Evolutionary conservation across 139 green algal species (phyloP), one percentile per base, ranked within the genome.

Genomic region (Chlamydomonas incerta): DNA sequence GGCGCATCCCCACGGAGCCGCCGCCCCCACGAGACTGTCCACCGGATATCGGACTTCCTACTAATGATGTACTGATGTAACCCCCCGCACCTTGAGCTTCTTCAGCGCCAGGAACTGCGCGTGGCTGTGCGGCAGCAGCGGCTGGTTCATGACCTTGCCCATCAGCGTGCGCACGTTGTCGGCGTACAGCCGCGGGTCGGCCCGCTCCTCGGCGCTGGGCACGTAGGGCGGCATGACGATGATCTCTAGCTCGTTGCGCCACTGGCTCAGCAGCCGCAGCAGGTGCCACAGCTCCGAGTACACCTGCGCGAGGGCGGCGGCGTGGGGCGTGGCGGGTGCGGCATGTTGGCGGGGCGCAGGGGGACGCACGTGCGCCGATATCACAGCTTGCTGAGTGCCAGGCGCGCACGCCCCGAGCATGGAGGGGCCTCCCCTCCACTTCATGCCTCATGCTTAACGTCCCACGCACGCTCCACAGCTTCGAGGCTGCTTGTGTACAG

Each of bases 231-330:
- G 80, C 50, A 85, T 34, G 33, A 85, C 58, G 9, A 21, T 70
- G 33, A 85, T 69, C 34, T 85, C 80, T n/a, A 85, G 67, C 41
- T 70, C 67, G 47, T 85, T 85, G 63, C 66, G 47, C 47, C 50
- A 77, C 50, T 85, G 80, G 80, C 66, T 47, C 80, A 85, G 34
- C 23, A 85, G 50, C 15, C 80, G 80, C 33, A 85, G 3, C 9
- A 85, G 50, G 67, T 85, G 80, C 80, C 80, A 85, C 4, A n/a
- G 24, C 67, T 77, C 80, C 24, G 77, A 83, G n/a, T 74, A 74
- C 21, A 83, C 77, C 77, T 83, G 62, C 1, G 34, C 17, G 2
- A 31, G 72, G 35, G 41, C 8, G 41, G 62, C 62, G 34, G 28
- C 17, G 62, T 8, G 41, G 35, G 68, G 34, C 13, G 20, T 17